Evolutionary conservation across 2,329 filamentous ascomycete genomes (phyloP).

Genomic region (Lasiodiplodia gonubiensis): DNA sequence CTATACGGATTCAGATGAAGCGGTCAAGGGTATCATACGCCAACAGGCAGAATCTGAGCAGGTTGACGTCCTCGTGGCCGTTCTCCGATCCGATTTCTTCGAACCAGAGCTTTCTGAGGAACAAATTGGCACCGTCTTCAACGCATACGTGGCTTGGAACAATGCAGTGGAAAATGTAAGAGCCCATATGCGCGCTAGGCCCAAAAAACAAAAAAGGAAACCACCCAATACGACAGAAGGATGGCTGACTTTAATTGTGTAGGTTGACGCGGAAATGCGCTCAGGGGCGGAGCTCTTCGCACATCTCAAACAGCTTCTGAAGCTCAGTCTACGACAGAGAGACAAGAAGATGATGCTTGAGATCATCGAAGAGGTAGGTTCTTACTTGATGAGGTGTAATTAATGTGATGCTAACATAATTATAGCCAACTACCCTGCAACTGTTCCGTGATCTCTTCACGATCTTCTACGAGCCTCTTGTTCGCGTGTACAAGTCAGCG

Average conservation of each 20-base stretch:
- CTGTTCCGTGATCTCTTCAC: conserved; percentile 95
- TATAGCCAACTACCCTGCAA: conserved; percentile 83
- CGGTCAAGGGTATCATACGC: conserved; percentile 74
- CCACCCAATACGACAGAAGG: neutral
- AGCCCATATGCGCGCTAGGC: neutral
- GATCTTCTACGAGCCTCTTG: conserved; percentile 97
- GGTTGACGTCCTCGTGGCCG: conserved; percentile 83
- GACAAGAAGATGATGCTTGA: conserved; percentile 98
- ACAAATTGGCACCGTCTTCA: conserved; percentile 85
- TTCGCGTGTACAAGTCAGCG: conserved; percentile 96
- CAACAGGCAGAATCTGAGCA: conserved; percentile 74
- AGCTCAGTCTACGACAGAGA: conserved; percentile 85
- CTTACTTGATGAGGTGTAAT: no score
- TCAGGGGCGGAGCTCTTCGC: conserved; percentile 92
- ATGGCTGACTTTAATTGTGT: conserved; percentile 14
- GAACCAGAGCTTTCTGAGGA: conserved; percentile 71
- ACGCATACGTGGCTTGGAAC: conserved; percentile 96
- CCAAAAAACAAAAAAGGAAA: neutral
- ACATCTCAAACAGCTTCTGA: conserved; percentile 91
- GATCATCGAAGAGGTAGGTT: conserved; percentile 79
- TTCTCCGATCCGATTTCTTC: conserved; percentile 79
- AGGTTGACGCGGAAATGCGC: conserved; percentile 82
- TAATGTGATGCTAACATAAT: conserved; percentile 30
- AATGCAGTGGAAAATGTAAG: conserved; percentile 81
- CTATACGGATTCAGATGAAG: conserved; percentile 77